phyloP scores from a whole-genome alignment of 2,329 filamentous ascomycete species.

The Hymenoscyphus scutula region DNA sequence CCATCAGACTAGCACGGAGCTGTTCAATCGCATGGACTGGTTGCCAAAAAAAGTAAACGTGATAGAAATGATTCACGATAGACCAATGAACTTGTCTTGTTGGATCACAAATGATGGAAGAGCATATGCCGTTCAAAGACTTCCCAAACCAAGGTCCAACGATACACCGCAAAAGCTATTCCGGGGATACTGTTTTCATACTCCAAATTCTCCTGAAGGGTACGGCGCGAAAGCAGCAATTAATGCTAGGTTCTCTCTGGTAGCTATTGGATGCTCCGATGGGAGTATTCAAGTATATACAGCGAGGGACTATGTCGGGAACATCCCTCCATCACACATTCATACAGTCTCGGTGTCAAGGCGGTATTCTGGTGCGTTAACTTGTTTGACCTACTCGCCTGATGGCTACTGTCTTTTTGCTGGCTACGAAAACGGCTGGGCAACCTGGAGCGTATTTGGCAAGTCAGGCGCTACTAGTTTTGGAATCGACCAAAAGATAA shows the following conservation, averaged over 20 bases:
- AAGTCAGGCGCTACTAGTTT: constrained; percentile 87
- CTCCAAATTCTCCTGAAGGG: constrained; percentile 57
- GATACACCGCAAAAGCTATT: constrained; percentile 64
- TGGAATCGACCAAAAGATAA: constrained; percentile 61
- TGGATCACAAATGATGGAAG: constrained; percentile 89
- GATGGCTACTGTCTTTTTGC: constrained; percentile 96
- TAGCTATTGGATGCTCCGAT: constrained; percentile 79
- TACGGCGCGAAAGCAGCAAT: constrained; percentile 74
- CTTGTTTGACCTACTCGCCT: constrained; percentile 79
- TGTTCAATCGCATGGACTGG: constrained; percentile 84
- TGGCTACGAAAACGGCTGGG: constrained; percentile 90
- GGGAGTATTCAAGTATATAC: constrained; percentile 86
- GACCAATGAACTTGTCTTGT: constrained; percentile 91
- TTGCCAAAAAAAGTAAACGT: constrained; percentile 74
- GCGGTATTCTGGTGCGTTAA: constrained; percentile 66
- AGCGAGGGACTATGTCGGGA: constrained; percentile 88
- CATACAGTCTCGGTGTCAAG: constrained; percentile 68
- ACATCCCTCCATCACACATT: constrained; percentile 82
- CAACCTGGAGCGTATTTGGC: constrained; percentile 95
- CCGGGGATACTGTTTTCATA: constrained; percentile 87
- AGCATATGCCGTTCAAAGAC: constrained; percentile 85
- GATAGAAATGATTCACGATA: constrained; percentile 84
- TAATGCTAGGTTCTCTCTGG: constrained; percentile 90
- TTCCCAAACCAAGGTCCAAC: constrained; percentile 44
- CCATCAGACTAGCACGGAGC: constrained; percentile 85